phyloP scores from a whole-genome alignment of 805 yeast species.

The Candida morakotiae region DNA sequence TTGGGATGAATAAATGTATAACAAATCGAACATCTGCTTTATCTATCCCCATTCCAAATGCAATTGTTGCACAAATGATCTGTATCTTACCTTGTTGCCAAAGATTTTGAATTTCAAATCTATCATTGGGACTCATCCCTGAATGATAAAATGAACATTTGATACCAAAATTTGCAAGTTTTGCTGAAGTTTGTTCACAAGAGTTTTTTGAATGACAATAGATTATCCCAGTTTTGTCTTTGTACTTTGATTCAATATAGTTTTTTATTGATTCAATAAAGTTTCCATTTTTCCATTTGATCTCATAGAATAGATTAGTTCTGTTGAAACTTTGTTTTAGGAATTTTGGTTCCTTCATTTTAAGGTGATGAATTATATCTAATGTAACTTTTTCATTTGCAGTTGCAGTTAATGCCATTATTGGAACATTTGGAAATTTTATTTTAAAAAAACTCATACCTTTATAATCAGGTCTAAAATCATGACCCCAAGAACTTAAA shows the following conservation, averaged over 20 bases:
- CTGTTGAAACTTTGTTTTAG: slow-evolving; percentile 91
- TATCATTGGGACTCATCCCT: slow-evolving; percentile 80
- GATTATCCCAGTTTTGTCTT: slow-evolving; percentile 74
- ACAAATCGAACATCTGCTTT: slow-evolving; percentile 94
- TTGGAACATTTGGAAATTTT: slow-evolving; percentile 74
- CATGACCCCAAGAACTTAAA: slow-evolving; percentile 98
- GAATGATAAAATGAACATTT: slow-evolving; percentile 83
- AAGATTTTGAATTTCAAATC: slow-evolving; percentile 62
- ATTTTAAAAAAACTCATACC: slow-evolving; percentile 68
- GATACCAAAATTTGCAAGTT: slow-evolving; percentile 58
- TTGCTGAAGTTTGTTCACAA: slow-evolving; percentile 76
- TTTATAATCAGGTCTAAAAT: slow-evolving; percentile 93
- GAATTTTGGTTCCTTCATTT: slow-evolving; percentile 55
- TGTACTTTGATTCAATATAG: slow-evolving; percentile 49
- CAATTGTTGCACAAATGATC: slow-evolving; percentile 94
- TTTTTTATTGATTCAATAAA: slow-evolving; percentile 55
- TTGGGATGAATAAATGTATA: slow-evolving; percentile 80
- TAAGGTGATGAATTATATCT: slow-evolving; percentile 80
- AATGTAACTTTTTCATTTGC: slow-evolving; percentile 86
- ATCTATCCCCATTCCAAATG: slow-evolving; percentile 99
- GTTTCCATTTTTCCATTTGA: slow-evolving; percentile 58
- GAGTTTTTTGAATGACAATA: slow-evolving; percentile 89
- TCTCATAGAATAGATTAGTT: slow-evolving; percentile 76
- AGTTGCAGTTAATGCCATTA: slow-evolving; percentile 96
- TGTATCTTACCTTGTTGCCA: slow-evolving; percentile 78